These are phyloP conservation scores for Hemisphaericaspora xylofermentans DNA, from an alignment of 1,139 yeast species.

Conservation along the genomic window DNA sequence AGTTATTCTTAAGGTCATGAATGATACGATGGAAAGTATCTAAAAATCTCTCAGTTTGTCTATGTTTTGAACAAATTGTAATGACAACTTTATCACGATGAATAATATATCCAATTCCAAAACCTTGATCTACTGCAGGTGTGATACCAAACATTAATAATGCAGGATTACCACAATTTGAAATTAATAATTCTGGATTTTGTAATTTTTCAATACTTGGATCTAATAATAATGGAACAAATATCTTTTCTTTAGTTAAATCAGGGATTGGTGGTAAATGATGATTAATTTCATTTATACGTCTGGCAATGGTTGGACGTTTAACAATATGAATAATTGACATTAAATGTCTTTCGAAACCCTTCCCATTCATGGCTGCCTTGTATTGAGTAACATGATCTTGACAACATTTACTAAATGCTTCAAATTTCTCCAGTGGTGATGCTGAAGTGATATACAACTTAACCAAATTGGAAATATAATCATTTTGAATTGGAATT, in stretches of 20 bases:
- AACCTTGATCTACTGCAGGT: constrained; percentile 73
- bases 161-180: constrained; percentile 80
- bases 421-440: constrained; percentile 47
- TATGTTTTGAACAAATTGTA: constrained; percentile 69
- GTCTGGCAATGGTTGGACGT: constrained; percentile 29
- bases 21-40: constrained; percentile 63
- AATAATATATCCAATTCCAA: constrained; percentile 73
- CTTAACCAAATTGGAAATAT: constrained; percentile 55
- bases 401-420: constrained; percentile 52
- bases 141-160: constrained; percentile 71
- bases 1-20: constrained; percentile 49
- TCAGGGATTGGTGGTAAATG: constrained; percentile 29
- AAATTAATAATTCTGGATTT: constrained; percentile 42
- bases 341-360: constrained; percentile 70
- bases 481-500: constrained; percentile 60
- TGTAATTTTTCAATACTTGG: constrained; percentile 47
- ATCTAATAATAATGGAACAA: constrained; percentile 59
- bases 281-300: constrained; percentile 44
- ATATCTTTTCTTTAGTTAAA: constrained; percentile 14
- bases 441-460: constrained; percentile 55
- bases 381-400: constrained; percentile 50
- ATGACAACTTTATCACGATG: constrained; percentile 59
- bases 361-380: constrained; percentile 58
- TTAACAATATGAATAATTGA: constrained; percentile 52
- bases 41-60: constrained; percentile 69